phyloP scores from a whole-genome alignment of 1,284 basidiomycete genomes.

The Sparassis latifolia region DNA sequence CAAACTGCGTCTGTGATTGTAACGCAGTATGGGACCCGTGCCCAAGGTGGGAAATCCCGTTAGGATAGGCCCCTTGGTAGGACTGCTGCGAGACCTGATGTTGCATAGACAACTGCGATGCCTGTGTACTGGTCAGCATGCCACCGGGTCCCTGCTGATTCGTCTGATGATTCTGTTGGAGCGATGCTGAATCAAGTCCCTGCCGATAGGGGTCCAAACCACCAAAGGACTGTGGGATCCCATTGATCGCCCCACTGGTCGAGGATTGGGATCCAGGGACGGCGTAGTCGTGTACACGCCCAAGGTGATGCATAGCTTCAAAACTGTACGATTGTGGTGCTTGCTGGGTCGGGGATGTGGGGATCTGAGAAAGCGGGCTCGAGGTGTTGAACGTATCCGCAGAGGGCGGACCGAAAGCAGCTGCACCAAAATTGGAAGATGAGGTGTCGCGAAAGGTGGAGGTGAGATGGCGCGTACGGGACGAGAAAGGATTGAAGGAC shows the following conservation, averaged over 20 bases:
- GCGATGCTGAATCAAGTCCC: slow-evolving; percentile 15
- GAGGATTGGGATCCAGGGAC: slow-evolving; percentile 16
- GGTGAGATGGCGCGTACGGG: slow-evolving; percentile 26
- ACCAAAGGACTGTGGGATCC: slow-evolving; percentile 13
- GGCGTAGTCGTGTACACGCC: slow-evolving; percentile 22
- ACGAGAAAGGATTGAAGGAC: slow-evolving; percentile 30
- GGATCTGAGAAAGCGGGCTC: slow-evolving; percentile 16
- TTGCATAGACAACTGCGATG: slow-evolving; percentile 11
- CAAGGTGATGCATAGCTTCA: slow-evolving; percentile 23
- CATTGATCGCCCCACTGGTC: slow-evolving; percentile 15
- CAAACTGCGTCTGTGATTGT: slow-evolving; percentile 68
- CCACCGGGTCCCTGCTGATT: slow-evolving; percentile 8
- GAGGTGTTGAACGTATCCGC: slow-evolving; percentile 21
- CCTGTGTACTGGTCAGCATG: slow-evolving; percentile 8
- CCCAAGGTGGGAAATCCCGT: slow-evolving; percentile 20
- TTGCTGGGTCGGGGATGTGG: slow-evolving; percentile 12
- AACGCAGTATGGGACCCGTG: slow-evolving; percentile 37
- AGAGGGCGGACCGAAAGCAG: slow-evolving; percentile 19
- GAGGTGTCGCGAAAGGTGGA: slow-evolving; percentile 29
- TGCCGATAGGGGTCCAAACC: slow-evolving; percentile 19
- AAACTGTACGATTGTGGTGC: slow-evolving; percentile 14
- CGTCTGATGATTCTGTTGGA: slow-evolving; percentile 11
- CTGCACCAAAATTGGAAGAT: slow-evolving; percentile 16
- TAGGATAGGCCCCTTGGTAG: slow-evolving; percentile 27
- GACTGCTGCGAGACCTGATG: slow-evolving; percentile 22